phyloP scores from a whole-genome alignment of 1,284 basidiomycete genomes.

The Tetrapyrgos nigripes region DNA sequence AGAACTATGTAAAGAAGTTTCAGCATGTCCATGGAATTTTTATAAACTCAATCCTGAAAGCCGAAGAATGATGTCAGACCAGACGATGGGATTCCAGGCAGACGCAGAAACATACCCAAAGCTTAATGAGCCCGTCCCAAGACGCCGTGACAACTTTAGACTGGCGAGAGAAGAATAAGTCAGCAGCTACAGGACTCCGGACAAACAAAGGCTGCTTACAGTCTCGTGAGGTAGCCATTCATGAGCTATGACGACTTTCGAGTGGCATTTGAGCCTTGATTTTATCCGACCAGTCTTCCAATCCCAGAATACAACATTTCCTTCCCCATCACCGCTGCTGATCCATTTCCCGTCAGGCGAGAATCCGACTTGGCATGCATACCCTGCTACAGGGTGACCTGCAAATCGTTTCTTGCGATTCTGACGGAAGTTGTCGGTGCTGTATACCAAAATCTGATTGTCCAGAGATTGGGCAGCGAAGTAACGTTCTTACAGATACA shows the following conservation, averaged over 20 bases:
- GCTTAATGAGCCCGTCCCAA: constrained; percentile 97
- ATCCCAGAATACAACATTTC: constrained; percentile 98
- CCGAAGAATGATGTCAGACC: neutral
- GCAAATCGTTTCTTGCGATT: constrained; percentile 98
- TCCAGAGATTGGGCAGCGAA: constrained; percentile 97
- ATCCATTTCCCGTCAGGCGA: constrained; percentile 98
- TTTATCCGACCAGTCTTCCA: constrained; percentile 98
- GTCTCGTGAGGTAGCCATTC: constrained; percentile 98
- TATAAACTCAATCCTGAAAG: constrained; percentile 3
- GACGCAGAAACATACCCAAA: constrained; percentile 70
- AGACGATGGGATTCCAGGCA: constrained; percentile 14
- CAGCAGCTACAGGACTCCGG: constrained; percentile 18
- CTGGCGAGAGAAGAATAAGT: constrained; percentile 44
- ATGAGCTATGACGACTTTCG: constrained; percentile 95
- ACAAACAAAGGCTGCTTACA: constrained; percentile 59
- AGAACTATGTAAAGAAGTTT: too few species aligned
- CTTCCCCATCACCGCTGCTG: constrained; percentile 93
- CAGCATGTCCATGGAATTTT: too few species aligned
- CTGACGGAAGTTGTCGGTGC: constrained; percentile 96
- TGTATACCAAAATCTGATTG: constrained; percentile 97
- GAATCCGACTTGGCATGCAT: constrained; percentile 96
- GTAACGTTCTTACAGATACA: constrained; percentile 69
- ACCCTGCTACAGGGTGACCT: constrained; percentile 95
- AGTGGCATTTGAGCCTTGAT: constrained; percentile 88
- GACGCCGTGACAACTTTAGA: constrained; percentile 95